phyloP scores from a whole-genome alignment of 331 rosid genomes.

The Pyracantha coccinea region DNA sequence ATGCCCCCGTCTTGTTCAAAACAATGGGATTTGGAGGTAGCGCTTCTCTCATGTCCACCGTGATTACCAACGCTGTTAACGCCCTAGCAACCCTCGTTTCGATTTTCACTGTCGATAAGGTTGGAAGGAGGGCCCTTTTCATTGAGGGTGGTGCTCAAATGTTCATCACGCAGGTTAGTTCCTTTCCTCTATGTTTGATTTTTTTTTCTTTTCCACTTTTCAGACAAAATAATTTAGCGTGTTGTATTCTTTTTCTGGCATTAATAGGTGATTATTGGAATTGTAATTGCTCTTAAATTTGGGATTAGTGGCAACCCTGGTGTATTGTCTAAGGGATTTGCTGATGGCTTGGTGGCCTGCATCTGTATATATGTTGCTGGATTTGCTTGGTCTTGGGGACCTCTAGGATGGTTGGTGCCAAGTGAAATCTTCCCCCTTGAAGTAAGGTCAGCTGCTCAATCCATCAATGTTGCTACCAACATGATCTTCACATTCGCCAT shows the following conservation, averaged over 20 bases:
- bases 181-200: too few species aligned
- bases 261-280: too few species aligned
- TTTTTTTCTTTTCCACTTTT: too few species aligned
- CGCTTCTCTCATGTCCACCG: conserved; percentile 66
- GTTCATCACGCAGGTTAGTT: too few species aligned
- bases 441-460: conserved; percentile 39
- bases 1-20: conserved; percentile 7
- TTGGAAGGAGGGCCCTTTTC: conserved; percentile 48
- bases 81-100: conserved; percentile 44
- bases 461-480: conserved; percentile 29
- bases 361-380: conserved; percentile 29
- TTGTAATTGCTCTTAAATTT: too few species aligned
- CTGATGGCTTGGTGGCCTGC: too few species aligned
- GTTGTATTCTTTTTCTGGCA: too few species aligned
- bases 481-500: conserved; percentile 33
- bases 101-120: conserved; percentile 54
- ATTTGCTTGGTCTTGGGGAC: conserved; percentile 45
- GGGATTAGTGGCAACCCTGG: too few species aligned
- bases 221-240: too few species aligned
- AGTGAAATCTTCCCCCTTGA: conserved; percentile 41
- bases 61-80: conserved; percentile 51
- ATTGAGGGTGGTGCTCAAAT: conserved; percentile 30
- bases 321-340: too few species aligned
- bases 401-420: conserved; percentile 46
- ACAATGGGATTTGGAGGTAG: conserved; percentile 49